Percentiles rank a stretch among this genome's conserved stretches.
These are phyloP conservation scores for Didymellaceae sp. DNA, from an alignment of 2,329 filamentous ascomycete genomes.

Conservation along the genomic window DNA sequence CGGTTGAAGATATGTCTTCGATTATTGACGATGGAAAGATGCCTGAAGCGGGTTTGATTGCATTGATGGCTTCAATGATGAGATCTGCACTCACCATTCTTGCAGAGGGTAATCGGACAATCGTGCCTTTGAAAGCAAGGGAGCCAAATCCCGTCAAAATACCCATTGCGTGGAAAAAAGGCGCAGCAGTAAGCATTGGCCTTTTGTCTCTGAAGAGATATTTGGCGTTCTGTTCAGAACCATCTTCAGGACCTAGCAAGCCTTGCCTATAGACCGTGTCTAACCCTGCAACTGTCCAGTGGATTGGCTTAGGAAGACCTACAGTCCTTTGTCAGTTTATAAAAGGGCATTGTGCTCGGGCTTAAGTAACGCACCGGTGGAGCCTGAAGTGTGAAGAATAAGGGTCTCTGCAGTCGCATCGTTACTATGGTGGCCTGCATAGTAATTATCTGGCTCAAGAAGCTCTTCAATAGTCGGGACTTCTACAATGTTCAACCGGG, in stretches of 20 bases:
- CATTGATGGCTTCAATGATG: conserved; percentile 8
- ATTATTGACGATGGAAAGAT: conserved; percentile 15
- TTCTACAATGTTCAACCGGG: neutral
- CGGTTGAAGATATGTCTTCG: conserved; percentile 7
- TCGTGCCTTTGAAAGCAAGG: conserved; percentile 7
- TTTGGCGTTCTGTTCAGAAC: neutral
- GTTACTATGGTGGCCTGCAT: neutral
- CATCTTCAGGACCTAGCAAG: neutral
- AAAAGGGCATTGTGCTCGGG: neutral
- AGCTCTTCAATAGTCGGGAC: conserved; percentile 7
- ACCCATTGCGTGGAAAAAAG: conserved; percentile 19
- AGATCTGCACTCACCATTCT: conserved; percentile 8
- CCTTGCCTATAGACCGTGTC: conserved; percentile 1
- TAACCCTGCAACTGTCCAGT: conserved; percentile 6
- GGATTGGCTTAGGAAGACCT: conserved; percentile 14
- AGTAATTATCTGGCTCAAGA: neutral
- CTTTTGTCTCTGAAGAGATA: conserved; percentile 2
- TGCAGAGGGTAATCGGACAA: conserved; percentile 9
- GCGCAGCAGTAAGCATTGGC: conserved; percentile 14
- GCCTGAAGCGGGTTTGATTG: conserved; percentile 5
- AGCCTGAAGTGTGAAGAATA: conserved; percentile 13
- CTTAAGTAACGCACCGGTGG: neutral
- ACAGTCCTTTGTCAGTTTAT: neutral
- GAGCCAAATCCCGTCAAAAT: conserved; percentile 11
- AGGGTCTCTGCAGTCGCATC: neutral